A percentile compares a stretch with the other conserved stretches of the same genome.
Evolutionary conservation across 352 stramenopile species (phyloP).

Genomic region (Pythium rhizo-oryzae): DNA sequence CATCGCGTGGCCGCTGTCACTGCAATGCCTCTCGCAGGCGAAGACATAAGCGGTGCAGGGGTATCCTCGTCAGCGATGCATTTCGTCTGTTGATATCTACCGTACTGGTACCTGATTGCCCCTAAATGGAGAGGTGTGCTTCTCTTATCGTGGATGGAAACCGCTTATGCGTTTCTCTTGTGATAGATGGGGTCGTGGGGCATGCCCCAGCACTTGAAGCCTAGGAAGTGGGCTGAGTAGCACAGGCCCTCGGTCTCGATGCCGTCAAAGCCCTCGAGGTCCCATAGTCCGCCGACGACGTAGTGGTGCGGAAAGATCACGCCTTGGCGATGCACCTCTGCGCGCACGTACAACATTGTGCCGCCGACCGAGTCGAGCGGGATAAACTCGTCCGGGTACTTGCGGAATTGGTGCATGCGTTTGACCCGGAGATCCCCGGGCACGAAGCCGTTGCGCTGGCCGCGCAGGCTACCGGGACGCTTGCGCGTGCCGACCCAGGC

Average conservation of each 20-base stretch:
- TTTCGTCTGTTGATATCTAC: not conserved
- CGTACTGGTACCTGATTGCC: not conserved
- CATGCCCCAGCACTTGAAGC: constrained; percentile 52
- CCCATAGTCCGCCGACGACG: constrained; percentile 49
- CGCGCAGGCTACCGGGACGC: constrained; percentile 3
- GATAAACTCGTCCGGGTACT: constrained; percentile 19
- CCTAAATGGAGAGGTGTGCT: too few relatives aligned
- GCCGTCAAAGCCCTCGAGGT: constrained; percentile 47
- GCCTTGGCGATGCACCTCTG: constrained; percentile 53
- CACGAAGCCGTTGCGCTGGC: constrained; percentile 19
- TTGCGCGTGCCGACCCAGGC: constrained; percentile 32
- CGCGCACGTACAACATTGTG: constrained; percentile 52
- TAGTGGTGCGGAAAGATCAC: constrained; percentile 49
- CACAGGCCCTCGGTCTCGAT: constrained; percentile 62
- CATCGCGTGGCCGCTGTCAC: constrained; percentile 14
- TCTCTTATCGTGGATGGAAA: too few relatives aligned
- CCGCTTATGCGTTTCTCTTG: not conserved
- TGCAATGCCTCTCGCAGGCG: not conserved
- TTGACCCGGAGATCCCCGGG: not conserved
- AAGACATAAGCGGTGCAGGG: not conserved
- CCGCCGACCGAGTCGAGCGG: constrained; percentile 51
- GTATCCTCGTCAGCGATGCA: not conserved
- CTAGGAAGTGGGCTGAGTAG: constrained; percentile 53
- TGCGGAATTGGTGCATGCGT: constrained; percentile 20
- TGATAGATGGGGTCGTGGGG: constrained; percentile 30